Conservation (phyloP, 2,329 filamentous ascomycete species). For the Rutstroemia sp. region DNA sequence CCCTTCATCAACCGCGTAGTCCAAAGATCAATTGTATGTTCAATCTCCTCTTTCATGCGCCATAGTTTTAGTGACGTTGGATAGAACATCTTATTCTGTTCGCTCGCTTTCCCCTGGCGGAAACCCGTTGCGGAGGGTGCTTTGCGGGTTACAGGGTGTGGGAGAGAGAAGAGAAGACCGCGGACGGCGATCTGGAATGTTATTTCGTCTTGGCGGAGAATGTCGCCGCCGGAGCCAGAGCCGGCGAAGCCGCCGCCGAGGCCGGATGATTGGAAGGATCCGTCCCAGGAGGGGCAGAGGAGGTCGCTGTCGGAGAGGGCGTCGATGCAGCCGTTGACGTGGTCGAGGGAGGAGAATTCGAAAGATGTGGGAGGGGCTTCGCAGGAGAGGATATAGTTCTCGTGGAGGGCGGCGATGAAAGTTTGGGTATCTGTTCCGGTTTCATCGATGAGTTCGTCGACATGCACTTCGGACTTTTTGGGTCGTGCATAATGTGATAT, state of each 20-base stretch:
- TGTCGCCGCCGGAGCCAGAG: conserved; percentile 57
- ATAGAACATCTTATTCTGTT: conserved; percentile 86
- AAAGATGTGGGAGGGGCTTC: conserved; percentile 44
- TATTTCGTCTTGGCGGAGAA: conserved; percentile 86
- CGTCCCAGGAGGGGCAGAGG: conserved; percentile 64
- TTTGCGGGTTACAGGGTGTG: conserved; percentile 75
- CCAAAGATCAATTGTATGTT: conserved; percentile 64
- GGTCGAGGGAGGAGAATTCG: conserved; percentile 61
- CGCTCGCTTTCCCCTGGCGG: conserved; percentile 36
- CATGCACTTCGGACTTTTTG: conserved; percentile 55
- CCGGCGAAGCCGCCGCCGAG: conserved; percentile 38
- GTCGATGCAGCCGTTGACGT: conserved; percentile 78
- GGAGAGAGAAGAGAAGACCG: conserved; percentile 77
- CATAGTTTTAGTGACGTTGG: conserved; percentile 78
- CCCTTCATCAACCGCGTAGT: conserved; percentile 53
- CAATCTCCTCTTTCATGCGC: conserved; percentile 75
- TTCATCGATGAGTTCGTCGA: conserved; percentile 81
- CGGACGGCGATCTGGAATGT: conserved; percentile 85
- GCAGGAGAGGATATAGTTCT: conserved; percentile 88
- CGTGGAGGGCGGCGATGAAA: conserved; percentile 83
- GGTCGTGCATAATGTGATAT: conserved; percentile 50
- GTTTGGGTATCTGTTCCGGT: conserved; percentile 87
- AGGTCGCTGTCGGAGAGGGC: conserved; percentile 83
- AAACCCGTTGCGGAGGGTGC: conserved; percentile 29
- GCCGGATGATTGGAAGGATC: conserved; percentile 57